Percentiles rank a stretch among this genome's conserved stretches.
Evolutionary conservation across 768 basidiomycete genomes (phyloP).

Genomic region (Tricholoma matsutake): DNA sequence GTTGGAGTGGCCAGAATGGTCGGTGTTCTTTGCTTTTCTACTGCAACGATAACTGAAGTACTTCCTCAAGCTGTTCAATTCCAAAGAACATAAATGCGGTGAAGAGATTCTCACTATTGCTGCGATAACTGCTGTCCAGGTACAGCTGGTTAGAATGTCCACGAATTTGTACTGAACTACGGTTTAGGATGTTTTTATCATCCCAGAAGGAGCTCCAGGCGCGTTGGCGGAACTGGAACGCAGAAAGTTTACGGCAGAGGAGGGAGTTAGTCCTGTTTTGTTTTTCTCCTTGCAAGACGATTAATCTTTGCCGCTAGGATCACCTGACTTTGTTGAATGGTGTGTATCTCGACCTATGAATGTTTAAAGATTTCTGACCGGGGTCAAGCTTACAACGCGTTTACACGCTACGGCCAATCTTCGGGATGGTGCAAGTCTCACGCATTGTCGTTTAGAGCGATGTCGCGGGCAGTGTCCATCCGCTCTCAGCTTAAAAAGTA

Average conservation of each 20-base stretch:
- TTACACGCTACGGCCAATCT: conserved; percentile 76
- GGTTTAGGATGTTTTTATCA: conserved; percentile 81
- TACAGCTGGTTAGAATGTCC: conserved; percentile 15
- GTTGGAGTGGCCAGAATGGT: conserved; percentile 95
- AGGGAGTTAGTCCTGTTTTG: conserved; percentile 63
- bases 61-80: conserved; percentile 69
- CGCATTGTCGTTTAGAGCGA: conserved; percentile 88
- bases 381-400: conserved; percentile 84
- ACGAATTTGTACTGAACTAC: neutral
- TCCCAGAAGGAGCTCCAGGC: conserved; percentile 80
- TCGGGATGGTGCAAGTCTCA: conserved; percentile 93
- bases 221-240: conserved; percentile 90
- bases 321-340: conserved; percentile 94
- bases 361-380: neutral
- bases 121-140: conserved; percentile 93
- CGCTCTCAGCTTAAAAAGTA: conserved; percentile 95
- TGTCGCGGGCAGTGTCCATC: conserved; percentile 93
- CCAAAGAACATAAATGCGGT: conserved; percentile 83
- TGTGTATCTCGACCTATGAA: conserved; percentile 23
- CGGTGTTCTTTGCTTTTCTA: conserved; percentile 17
- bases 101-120: conserved; percentile 96
- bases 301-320: conserved; percentile 52
- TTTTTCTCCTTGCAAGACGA: neutral
- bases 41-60: neutral
- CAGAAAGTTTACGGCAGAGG: conserved; percentile 95